Evolutionary conservation across 176 grass and related monocot genomes (phyloP).

Genomic region (Carex scoparia): DNA sequence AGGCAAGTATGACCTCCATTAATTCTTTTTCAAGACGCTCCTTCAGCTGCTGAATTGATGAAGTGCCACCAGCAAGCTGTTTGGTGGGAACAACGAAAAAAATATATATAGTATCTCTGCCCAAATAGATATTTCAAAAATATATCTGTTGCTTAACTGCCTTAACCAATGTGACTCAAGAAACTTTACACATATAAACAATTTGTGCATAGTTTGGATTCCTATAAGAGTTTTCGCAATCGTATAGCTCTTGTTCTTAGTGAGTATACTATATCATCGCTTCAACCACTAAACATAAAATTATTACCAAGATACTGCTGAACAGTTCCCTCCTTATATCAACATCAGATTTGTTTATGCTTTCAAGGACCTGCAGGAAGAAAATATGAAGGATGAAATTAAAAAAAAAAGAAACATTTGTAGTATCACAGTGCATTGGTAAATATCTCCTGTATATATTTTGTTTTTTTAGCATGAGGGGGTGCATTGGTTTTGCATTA

Average conservation of each 20-base stretch:
- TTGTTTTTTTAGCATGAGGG: background rate
- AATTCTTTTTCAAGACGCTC: constrained; percentile 98
- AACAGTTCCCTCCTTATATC: constrained; percentile 96
- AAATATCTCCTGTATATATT: background rate
- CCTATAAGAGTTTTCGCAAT: background rate
- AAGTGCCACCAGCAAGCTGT: constrained; percentile 94
- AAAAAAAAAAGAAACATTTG: background rate
- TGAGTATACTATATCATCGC: background rate
- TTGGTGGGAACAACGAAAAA: constrained; percentile 21
- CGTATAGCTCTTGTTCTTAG: background rate
- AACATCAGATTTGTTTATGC: constrained; percentile 90
- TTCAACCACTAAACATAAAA: background rate
- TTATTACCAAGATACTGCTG: constrained; percentile 87
- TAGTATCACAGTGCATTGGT: background rate
- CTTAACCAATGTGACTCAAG: background rate
- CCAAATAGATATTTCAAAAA: background rate
- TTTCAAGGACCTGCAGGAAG: constrained; percentile 76
- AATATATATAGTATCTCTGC: constrained; percentile 5
- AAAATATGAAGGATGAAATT: constrained; percentile 27
- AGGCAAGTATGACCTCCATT: constrained; percentile 54
- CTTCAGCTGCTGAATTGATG: constrained; percentile 94
- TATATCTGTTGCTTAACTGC: background rate
- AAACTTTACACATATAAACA: background rate
- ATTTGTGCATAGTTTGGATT: background rate
- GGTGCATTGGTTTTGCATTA: background rate